These are phyloP conservation scores for Actinomortierella wolfii DNA, from an alignment of 371 early-diverging fungal genomes.

Conservation along the genomic window DNA sequence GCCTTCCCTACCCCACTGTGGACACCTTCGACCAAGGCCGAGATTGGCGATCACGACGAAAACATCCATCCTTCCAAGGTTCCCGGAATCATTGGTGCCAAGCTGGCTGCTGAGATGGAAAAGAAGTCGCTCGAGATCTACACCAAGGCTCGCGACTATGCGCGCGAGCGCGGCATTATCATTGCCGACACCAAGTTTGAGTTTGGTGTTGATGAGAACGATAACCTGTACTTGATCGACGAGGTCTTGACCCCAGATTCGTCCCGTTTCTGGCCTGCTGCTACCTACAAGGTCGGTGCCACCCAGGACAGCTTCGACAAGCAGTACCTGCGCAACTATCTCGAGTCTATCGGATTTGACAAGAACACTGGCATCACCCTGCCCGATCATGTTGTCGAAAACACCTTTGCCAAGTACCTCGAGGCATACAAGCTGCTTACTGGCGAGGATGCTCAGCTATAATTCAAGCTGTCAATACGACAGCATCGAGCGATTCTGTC, in stretches of 20 bases:
- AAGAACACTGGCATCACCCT: slow-evolving; percentile 83
- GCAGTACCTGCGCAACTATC: slow-evolving; percentile 95
- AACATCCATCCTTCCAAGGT: slow-evolving; percentile 95
- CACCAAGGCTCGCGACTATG: slow-evolving; percentile 82
- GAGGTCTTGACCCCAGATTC: slow-evolving; percentile 98
- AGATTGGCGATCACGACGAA: slow-evolving; percentile 96
- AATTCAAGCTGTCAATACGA: no score
- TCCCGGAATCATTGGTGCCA: slow-evolving; percentile 84
- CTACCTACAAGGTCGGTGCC: slow-evolving; percentile 77
- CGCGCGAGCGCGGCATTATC: slow-evolving; percentile 85
- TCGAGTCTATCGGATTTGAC: slow-evolving; percentile 88
- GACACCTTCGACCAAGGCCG: slow-evolving; percentile 98
- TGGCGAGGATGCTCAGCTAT: slow-evolving; percentile 71
- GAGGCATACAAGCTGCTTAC: slow-evolving; percentile 88
- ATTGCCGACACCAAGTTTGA: slow-evolving; percentile 99
- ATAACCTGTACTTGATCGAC: slow-evolving; percentile 85
- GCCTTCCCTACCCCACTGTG: slow-evolving; percentile 85
- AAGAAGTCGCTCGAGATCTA: slow-evolving; percentile 67
- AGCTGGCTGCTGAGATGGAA: slow-evolving; percentile 67
- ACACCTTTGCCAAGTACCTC: slow-evolving; percentile 88
- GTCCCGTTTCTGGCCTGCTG: slow-evolving; percentile 95
- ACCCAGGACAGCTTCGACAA: slow-evolving; percentile 96
- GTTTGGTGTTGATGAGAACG: slow-evolving; percentile 90
- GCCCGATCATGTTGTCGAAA: slow-evolving; percentile 81
- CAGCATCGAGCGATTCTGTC: no score